Evolutionary conservation across 169 alveolate species (phyloP).

Genomic region (Perkinsus olseni): DNA sequence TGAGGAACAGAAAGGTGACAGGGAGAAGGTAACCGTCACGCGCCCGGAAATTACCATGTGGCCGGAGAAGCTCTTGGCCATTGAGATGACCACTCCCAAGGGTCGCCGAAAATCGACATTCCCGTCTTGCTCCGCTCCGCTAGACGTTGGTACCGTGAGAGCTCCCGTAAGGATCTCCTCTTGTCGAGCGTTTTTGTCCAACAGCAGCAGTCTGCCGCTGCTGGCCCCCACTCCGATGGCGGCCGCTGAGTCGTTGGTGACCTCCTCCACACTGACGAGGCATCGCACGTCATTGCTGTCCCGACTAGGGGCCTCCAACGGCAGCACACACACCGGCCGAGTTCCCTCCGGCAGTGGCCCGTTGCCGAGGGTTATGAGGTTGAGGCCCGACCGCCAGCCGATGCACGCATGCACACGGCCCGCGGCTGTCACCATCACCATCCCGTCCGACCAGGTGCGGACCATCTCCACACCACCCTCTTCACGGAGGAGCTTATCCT

Average conservation of each 20-base stretch:
- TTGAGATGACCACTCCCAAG: neutral
- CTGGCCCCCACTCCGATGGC: neutral
- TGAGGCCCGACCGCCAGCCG: neutral
- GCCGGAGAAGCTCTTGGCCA: neutral
- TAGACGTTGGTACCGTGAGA: neutral
- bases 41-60: neutral
- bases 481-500: neutral
- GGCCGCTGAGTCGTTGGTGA: neutral
- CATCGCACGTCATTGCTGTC: neutral
- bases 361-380: neutral
- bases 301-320: neutral
- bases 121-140: neutral
- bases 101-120: neutral
- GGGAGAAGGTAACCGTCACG: neutral
- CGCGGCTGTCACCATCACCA: neutral
- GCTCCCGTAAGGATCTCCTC: neutral
- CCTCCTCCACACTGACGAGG: neutral
- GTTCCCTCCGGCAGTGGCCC: neutral
- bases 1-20: neutral
- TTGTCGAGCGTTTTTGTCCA: neutral
- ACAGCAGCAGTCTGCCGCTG: neutral
- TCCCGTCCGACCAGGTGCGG: neutral
- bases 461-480: neutral
- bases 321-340: neutral
- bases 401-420: slow-evolving; percentile 1